Evolutionary conservation across 495 filamentous ascomycete species (phyloP).

Genomic region (Trichoderma orchidacearum): DNA sequence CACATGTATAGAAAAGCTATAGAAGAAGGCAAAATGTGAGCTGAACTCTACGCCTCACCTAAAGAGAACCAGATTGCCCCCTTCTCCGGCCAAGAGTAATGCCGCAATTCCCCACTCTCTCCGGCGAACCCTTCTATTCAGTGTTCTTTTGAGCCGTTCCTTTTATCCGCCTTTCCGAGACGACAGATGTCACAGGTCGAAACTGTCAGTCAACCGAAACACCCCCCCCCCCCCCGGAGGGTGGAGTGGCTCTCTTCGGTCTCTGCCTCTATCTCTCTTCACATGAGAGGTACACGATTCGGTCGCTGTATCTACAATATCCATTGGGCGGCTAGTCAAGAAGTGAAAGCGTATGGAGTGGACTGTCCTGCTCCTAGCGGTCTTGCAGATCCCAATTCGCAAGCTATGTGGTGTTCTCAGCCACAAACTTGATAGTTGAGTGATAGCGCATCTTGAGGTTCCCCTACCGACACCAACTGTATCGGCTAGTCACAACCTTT

Average conservation of each 20-base stretch:
- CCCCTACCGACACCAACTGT: too few species aligned
- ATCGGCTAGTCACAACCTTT: too few species aligned
- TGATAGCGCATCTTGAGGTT: too few species aligned
- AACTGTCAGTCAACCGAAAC: neutral
- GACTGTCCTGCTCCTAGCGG: too few species aligned
- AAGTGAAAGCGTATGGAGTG: too few species aligned
- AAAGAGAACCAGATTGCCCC: neutral
- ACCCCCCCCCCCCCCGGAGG: neutral
- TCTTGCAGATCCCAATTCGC: too few species aligned
- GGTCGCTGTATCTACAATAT: too few species aligned
- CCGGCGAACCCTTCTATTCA: neutral
- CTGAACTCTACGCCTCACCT: neutral
- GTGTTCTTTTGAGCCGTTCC: neutral
- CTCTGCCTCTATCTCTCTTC: neutral
- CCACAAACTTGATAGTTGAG: too few species aligned
- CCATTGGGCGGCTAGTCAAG: too few species aligned
- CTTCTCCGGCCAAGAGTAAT: neutral
- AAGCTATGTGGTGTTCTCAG: too few species aligned
- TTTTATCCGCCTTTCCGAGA: neutral
- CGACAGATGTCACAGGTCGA: neutral
- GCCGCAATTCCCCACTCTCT: neutral
- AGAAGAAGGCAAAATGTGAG: neutral
- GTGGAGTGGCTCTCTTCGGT: too few species aligned
- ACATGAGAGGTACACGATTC: too few species aligned
- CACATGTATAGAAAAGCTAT: neutral